Base-by-base conservation (phyloP, 176 grass and related monocot genomes). In the Carex cristatella region DNA sequence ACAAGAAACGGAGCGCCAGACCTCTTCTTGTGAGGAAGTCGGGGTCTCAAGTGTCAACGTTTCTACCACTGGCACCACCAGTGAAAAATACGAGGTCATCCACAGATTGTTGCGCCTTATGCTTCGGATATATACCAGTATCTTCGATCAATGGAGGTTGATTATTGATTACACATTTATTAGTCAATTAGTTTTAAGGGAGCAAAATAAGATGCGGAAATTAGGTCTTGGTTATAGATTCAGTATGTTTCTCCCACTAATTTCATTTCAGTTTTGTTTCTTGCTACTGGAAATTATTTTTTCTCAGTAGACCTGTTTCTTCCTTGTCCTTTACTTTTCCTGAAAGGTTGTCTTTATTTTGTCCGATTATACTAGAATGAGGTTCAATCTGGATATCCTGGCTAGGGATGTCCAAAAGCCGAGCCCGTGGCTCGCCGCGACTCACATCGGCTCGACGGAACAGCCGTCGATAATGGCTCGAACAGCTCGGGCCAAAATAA, bases 51-150 rank as follows among this genome's bases (percentile, higher is more conserved):
- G 54, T 57, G 54, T 57, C 54, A 16, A 0, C 54, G 54, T 57
- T 57, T 57, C 54, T 16, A 57, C 13, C 13, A 57, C 54, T 14
- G 13, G 54, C 54, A 57, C 54, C 54, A 57, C 13, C 13, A 15
- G 2, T 4, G 54, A 57, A 57, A 13, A 57, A 57, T 14, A 16
- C 4, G 13, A 57, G 54, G 14, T 57, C 14, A 4, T 57, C 13
- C 54, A 57, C 54, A 12, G 54, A 57, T 16, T 3, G 54, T 4
- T 63, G 84, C 64, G 30, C 67, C 83, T 57, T 94, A 92, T 81
- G 89, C 84, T 10, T 88, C 90, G 46, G 92, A 97, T 85, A 92
- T 97, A 65, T 97, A 92, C 82, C 87, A 87, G 69, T 92, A 97
- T 84, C 92, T 94, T 51, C 85, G 89, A 68, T 79, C 84, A 32